Evolutionary conservation across 805 yeast genomes (phyloP).

Genomic region (Metschnikowia orientalis): DNA sequence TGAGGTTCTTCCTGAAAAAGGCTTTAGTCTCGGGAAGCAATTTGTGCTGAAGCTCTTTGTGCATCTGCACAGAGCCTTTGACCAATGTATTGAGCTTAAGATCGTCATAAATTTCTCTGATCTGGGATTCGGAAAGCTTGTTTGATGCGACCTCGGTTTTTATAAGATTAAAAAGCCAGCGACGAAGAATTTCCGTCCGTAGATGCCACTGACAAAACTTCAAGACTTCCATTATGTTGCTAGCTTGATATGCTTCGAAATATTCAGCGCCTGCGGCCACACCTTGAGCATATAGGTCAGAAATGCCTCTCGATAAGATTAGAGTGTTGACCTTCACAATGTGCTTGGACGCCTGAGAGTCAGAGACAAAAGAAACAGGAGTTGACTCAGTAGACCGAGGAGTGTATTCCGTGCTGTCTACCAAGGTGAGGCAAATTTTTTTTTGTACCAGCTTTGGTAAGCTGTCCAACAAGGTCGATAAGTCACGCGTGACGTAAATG

Average conservation of each 20-base stretch:
- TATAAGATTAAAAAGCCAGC: slow-evolving; percentile 20
- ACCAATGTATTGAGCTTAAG: slow-evolving; percentile 24
- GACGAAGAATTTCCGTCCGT: slow-evolving; percentile 21
- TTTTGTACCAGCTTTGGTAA: slow-evolving; percentile 17
- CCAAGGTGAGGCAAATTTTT: slow-evolving; percentile 29
- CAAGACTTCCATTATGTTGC: slow-evolving; percentile 33
- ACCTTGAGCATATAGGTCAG: slow-evolving; percentile 26
- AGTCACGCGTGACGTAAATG: slow-evolving; percentile 21
- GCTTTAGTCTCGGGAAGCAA: slow-evolving; percentile 30
- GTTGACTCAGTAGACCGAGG: slow-evolving; percentile 32
- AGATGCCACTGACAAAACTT: slow-evolving; percentile 29
- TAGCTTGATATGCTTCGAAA: slow-evolving; percentile 26
- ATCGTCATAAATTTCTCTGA: slow-evolving; percentile 18
- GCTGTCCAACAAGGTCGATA: slow-evolving; percentile 13
- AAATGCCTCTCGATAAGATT: slow-evolving; percentile 26
- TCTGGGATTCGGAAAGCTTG: slow-evolving; percentile 15
- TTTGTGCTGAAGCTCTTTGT: slow-evolving; percentile 32
- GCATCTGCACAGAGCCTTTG: slow-evolving; percentile 28
- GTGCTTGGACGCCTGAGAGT: slow-evolving; percentile 17
- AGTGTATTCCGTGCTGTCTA: slow-evolving; percentile 37
- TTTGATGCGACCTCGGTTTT: slow-evolving; percentile 12
- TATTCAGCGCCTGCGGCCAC: slow-evolving; percentile 30
- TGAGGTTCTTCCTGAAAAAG: slow-evolving; percentile 28
- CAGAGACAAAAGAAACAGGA: slow-evolving; percentile 20
- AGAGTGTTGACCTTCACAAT: slow-evolving; percentile 31